Conservation (phyloP, 2,329 filamentous ascomycete genomes). For the Lachnum nothofagi region DNA sequence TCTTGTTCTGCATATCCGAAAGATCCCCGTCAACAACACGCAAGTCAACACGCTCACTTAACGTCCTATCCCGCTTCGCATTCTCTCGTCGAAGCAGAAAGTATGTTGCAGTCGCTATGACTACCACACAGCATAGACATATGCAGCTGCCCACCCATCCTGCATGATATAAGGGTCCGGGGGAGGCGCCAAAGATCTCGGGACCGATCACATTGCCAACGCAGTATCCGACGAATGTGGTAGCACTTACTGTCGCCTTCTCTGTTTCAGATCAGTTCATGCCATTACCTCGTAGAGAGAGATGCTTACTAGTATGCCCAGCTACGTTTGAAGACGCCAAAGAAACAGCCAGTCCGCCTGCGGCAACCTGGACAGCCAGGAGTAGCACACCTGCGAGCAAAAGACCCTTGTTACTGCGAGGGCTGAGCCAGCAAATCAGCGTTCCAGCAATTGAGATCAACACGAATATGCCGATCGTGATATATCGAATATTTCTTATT, state of each 20-base stretch:
- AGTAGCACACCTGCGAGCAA: constrained; percentile 18
- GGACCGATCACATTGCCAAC: constrained; percentile 35
- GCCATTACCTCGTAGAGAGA: neutral
- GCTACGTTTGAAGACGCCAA: constrained; percentile 34
- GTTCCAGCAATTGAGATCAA: constrained; percentile 14
- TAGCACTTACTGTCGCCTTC: constrained; percentile 30
- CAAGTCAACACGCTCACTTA: constrained; percentile 1
- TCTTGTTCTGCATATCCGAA: constrained; percentile 15
- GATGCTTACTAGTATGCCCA: constrained; percentile 29
- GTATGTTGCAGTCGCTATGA: constrained; percentile 10
- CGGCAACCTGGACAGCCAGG: constrained; percentile 23
- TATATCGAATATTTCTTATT: constrained; percentile 26
- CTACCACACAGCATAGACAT: constrained; percentile 12
- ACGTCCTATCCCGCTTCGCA: constrained; percentile 9
- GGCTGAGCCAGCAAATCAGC: constrained; percentile 19
- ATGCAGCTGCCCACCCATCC: constrained; percentile 18
- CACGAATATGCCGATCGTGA: constrained; percentile 23
- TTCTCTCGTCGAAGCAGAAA: constrained; percentile 17
- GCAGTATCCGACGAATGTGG: constrained; percentile 34
- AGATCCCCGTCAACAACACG: constrained; percentile 14
- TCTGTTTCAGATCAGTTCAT: constrained; percentile 11
- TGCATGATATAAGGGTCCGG: constrained; percentile 14
- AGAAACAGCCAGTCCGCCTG: constrained; percentile 24
- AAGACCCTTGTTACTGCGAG: constrained; percentile 32
- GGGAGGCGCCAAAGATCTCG: constrained; percentile 31